A percentile compares a stretch with the other conserved stretches of the same genome.
These are phyloP conservation scores for Tritrichomonas foetus DNA, from an alignment of 208 protist species.

Conservation along the genomic window DNA sequence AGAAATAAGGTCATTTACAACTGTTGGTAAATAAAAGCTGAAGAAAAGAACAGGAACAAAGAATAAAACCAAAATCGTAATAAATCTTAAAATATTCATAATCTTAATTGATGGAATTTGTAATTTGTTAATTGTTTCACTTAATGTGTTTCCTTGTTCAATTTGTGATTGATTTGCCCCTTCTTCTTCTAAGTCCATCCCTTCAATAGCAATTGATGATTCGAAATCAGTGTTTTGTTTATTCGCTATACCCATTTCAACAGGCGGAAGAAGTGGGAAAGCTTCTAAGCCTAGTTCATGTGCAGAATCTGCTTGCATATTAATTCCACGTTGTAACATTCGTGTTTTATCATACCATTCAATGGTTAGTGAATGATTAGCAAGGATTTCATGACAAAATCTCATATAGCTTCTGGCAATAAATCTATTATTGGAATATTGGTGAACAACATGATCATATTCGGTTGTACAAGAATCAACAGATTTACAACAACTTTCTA, in stretches of 20 bases:
- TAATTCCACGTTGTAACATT: not conserved
- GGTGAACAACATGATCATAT: not conserved
- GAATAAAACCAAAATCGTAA: not conserved
- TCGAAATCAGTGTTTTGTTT: no score
- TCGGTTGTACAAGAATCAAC: not conserved
- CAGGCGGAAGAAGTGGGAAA: not conserved
- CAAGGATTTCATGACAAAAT: not conserved
- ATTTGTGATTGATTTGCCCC: no score
- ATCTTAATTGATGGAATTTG: conserved; percentile 2
- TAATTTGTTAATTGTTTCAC: not conserved
- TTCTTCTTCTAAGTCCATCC: no score
- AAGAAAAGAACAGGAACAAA: not conserved
- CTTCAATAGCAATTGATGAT: no score
- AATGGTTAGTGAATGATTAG: not conserved
- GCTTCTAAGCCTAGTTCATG: not conserved
- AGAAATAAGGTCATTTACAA: not conserved
- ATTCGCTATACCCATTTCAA: no score
- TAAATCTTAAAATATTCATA: not conserved
- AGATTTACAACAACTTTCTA: not conserved
- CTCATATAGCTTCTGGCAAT: not conserved
- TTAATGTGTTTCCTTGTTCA: no score
- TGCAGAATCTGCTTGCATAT: not conserved
- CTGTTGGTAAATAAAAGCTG: not conserved
- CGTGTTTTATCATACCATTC: not conserved
- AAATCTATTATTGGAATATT: not conserved